Evolutionary conservation across 257 asterid species (phyloP).

Genomic region (Eustoma russellianum): DNA sequence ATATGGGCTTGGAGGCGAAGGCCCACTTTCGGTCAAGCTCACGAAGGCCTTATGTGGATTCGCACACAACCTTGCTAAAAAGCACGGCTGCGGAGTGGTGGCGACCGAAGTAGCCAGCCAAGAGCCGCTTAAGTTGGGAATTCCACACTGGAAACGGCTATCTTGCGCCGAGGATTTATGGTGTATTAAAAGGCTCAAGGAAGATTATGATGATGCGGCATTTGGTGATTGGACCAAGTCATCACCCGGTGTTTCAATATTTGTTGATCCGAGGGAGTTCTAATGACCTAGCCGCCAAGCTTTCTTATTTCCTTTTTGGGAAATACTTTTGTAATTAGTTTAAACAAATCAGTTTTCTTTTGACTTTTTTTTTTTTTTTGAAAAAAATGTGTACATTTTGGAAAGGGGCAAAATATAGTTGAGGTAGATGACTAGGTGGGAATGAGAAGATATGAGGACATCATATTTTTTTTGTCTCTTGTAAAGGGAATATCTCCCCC

Average conservation of each 20-base stretch:
- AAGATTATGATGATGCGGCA: slow-evolving; percentile 61
- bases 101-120: slow-evolving; percentile 68
- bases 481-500: slow-evolving; percentile 6
- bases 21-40: slow-evolving; percentile 37
- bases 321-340: no score
- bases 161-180: slow-evolving; percentile 86
- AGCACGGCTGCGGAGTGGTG: slow-evolving; percentile 64
- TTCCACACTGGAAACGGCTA: slow-evolving; percentile 81
- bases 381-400: background rate
- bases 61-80: slow-evolving; percentile 69
- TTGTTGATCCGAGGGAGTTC: slow-evolving; percentile 94
- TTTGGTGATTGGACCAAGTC: slow-evolving; percentile 92
- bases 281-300: slow-evolving; percentile 10
- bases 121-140: slow-evolving; percentile 64
- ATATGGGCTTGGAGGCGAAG: slow-evolving; percentile 90
- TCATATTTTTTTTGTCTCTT: background rate
- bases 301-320: background rate
- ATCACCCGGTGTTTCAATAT: slow-evolving; percentile 60
- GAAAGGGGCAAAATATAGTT: background rate
- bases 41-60: slow-evolving; percentile 31
- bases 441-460: background rate
- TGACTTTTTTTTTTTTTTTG: no score
- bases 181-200: slow-evolving; percentile 78
- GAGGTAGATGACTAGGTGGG: background rate
- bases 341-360: no score